Evolutionary conservation across 2,329 filamentous ascomycete genomes (phyloP).

Genomic region (Ophiostoma triangulosporum): DNA sequence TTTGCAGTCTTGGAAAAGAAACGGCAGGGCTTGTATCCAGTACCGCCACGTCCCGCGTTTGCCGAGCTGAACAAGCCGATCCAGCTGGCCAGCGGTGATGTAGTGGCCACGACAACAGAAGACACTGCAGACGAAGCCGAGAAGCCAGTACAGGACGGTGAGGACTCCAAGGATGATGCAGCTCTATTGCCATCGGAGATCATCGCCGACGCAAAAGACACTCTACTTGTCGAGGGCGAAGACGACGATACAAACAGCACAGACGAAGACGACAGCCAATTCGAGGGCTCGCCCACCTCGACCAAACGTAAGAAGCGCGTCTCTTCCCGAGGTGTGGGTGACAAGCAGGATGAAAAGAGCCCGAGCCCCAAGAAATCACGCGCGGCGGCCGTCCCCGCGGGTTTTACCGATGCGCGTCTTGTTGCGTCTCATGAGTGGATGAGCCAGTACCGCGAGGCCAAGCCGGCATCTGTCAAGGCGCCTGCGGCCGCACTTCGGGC

Average conservation of each 20-base stretch:
- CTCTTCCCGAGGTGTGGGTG: background rate
- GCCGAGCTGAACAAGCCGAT: conserved; percentile 56
- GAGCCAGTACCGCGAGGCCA: conserved; percentile 21
- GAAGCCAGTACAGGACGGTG: background rate
- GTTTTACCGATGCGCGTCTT: conserved; percentile 26
- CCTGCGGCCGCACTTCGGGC: conserved; percentile 32
- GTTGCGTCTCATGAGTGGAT: conserved; percentile 29
- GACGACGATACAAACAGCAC: too few species aligned
- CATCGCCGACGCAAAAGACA: background rate
- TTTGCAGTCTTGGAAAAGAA: conserved; percentile 59
- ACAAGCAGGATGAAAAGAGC: background rate
- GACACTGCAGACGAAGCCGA: conserved; percentile 20
- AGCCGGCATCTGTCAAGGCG: conserved; percentile 12
- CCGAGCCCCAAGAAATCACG: background rate
- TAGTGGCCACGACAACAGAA: conserved; percentile 18
- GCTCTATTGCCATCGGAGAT: background rate
- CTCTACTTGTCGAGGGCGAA: background rate
- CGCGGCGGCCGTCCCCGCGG: background rate
- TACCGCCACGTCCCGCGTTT: conserved; percentile 55
- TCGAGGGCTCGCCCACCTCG: background rate
- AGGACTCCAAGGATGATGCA: background rate
- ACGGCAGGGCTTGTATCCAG: conserved; percentile 51
- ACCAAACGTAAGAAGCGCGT: background rate
- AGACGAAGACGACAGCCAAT: background rate
- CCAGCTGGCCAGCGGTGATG: conserved; percentile 32